Conservation (phyloP, 352 stramenopile genomes). For the Thalassiosira livingstoniorum region DNA sequence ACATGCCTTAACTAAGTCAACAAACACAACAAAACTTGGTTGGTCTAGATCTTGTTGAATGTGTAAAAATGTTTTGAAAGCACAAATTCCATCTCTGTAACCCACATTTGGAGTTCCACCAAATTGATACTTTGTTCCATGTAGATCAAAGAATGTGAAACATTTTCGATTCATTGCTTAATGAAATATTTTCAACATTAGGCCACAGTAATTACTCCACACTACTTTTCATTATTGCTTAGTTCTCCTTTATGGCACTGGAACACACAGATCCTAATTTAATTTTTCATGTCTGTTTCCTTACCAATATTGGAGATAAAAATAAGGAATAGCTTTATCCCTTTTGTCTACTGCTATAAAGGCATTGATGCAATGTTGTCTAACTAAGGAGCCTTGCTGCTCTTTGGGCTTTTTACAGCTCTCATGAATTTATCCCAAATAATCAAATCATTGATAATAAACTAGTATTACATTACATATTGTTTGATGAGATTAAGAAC, state of each 20-base stretch:
- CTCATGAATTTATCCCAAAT: not conserved
- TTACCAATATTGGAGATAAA: not conserved
- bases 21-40: conserved; percentile 5
- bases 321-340: not conserved
- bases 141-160: conserved; percentile 20
- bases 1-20: conserved; percentile 36
- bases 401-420: conserved; percentile 3
- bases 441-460: no score
- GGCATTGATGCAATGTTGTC: not conserved
- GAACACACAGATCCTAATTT: not conserved
- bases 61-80: conserved; percentile 5
- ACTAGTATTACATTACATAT: no score
- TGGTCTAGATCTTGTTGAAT: conserved; percentile 16
- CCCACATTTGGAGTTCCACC: conserved; percentile 7
- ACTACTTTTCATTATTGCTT: no score
- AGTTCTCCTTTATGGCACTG: conserved; percentile 8
- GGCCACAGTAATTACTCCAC: conserved; percentile 14
- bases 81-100: conserved; percentile 9
- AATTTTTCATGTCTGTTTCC: not conserved
- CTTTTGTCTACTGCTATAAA: conserved; percentile 6
- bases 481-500: not conserved
- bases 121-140: conserved; percentile 20
- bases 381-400: not conserved
- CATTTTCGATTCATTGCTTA: not conserved
- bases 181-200: conserved; percentile 13